phyloP scores from a whole-genome alignment of 495 filamentous ascomycete species.

The Aspergillus egyptiacus region DNA sequence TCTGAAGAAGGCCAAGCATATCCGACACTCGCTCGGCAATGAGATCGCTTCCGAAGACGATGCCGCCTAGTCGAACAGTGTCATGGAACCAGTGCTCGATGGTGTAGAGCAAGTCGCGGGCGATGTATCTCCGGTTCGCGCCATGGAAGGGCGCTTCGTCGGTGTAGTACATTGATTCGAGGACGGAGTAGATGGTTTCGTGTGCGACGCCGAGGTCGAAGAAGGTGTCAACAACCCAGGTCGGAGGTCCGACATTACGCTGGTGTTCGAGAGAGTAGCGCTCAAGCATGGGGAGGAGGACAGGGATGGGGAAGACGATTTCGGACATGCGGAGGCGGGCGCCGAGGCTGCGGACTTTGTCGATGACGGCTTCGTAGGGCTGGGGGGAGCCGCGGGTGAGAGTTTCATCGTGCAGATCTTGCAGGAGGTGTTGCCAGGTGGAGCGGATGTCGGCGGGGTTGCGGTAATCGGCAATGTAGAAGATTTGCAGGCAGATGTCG shows the following conservation, averaged over 20 bases:
- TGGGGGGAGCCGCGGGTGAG: constrained; percentile 44
- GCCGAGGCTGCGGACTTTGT: constrained; percentile 69
- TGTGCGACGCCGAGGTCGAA: constrained; percentile 67
- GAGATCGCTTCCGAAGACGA: constrained; percentile 48
- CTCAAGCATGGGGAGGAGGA: constrained; percentile 67
- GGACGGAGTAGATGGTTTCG: constrained; percentile 65
- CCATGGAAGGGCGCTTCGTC: constrained; percentile 80
- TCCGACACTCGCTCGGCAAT: constrained; percentile 43
- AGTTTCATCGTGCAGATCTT: constrained; percentile 60
- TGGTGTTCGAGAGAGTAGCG: constrained; percentile 68
- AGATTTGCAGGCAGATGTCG: constrained; percentile 88
- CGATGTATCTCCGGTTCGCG: constrained; percentile 51
- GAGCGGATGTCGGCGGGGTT: constrained; percentile 71
- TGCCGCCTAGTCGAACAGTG: constrained; percentile 47
- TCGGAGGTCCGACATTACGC: constrained; percentile 56
- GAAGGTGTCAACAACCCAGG: constrained; percentile 81
- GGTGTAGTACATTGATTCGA: constrained; percentile 78
- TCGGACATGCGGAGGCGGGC: constrained; percentile 71
- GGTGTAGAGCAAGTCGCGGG: constrained; percentile 58
- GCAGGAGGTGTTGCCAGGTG: constrained; percentile 80
- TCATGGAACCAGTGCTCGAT: constrained; percentile 57
- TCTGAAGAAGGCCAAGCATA: constrained; percentile 40
- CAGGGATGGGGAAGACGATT: constrained; percentile 65
- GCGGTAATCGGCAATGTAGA: constrained; percentile 79
- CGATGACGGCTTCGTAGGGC: constrained; percentile 74